Percentiles rank a stretch among this genome's conserved stretches.
Evolutionary conservation across 176 grass and related monocot species (phyloP).

Genomic region (Tillandsia fasciculata): DNA sequence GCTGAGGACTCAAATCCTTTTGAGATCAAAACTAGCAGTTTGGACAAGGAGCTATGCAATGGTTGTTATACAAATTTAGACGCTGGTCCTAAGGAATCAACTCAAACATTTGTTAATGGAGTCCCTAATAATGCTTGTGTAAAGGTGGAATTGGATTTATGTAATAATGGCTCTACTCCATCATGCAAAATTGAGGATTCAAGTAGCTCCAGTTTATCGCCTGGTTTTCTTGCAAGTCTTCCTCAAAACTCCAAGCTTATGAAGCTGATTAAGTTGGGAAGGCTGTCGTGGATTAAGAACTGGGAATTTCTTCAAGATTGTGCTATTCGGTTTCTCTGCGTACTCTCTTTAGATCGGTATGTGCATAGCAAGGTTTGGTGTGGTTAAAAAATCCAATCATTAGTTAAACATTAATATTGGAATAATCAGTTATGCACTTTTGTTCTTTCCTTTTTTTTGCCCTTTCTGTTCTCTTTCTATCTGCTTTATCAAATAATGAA

Average conservation of each 20-base stretch:
- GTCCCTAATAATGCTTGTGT: constrained; percentile 34
- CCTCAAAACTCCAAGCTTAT: constrained; percentile 54
- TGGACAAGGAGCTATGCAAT: constrained; percentile 36
- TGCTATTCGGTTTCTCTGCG: constrained; percentile 93
- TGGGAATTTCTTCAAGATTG: constrained; percentile 98
- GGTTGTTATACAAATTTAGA: constrained; percentile 32
- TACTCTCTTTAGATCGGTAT: constrained; percentile 96
- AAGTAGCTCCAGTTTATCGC: constrained; percentile 18
- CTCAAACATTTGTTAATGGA: constrained; percentile 13
- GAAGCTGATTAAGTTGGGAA: constrained; percentile 64
- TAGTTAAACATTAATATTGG: neutral
- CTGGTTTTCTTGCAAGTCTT: constrained; percentile 34
- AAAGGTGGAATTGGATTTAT: constrained; percentile 47
- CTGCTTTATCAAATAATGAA: neutral
- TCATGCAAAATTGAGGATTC: constrained; percentile 20
- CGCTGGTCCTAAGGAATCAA: constrained; percentile 19
- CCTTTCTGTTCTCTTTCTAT: constrained; percentile 14
- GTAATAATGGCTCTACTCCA: constrained; percentile 25
- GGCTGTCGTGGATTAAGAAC: constrained; percentile 73
- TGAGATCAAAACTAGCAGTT: constrained; percentile 10
- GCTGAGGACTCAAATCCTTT: constrained; percentile 20
- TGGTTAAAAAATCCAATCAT: neutral
- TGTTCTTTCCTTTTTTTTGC: constrained; percentile 7
- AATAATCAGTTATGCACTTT: constrained; percentile 1
- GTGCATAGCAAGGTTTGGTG: constrained; percentile 6